These are phyloP conservation scores for Lactarius trivialis DNA, from an alignment of 768 basidiomycete species.

Conservation along the genomic window DNA sequence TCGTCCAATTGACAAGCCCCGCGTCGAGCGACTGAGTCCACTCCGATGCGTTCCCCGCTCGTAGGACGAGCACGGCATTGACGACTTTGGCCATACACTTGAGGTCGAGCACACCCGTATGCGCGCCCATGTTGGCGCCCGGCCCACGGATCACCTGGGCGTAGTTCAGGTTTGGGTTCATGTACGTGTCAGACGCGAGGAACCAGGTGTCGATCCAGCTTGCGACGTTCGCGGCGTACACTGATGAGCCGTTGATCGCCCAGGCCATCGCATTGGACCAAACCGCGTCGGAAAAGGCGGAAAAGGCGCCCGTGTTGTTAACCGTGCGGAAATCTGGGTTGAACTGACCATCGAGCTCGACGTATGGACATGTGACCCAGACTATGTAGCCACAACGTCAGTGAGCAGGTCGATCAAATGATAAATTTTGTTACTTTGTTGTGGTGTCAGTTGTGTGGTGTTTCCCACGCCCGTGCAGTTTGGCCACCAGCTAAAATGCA, in stretches of 20 bases:
- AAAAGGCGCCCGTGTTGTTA: slow-evolving; percentile 28
- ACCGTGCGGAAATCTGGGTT: slow-evolving; percentile 30
- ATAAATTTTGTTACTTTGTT: slow-evolving; percentile 24
- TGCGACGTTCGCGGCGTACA: slow-evolving; percentile 26
- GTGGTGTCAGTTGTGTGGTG: slow-evolving; percentile 27
- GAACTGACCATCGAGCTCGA: slow-evolving; percentile 29
- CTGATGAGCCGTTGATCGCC: slow-evolving; percentile 26
- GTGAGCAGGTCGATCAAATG: not conserved
- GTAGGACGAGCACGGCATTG: slow-evolving; percentile 28
- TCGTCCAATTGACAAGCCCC: slow-evolving; percentile 27
- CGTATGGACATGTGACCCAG: slow-evolving; percentile 29
- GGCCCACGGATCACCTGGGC: slow-evolving; percentile 23
- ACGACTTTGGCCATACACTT: slow-evolving; percentile 29
- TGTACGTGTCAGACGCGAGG: slow-evolving; percentile 27
- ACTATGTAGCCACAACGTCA: slow-evolving; percentile 11
- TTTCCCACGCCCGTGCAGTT: slow-evolving; percentile 29
- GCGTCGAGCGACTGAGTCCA: slow-evolving; percentile 28
- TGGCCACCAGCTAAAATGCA: slow-evolving; percentile 25
- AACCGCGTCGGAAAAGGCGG: slow-evolving; percentile 28
- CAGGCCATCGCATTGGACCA: slow-evolving; percentile 32
- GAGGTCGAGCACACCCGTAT: slow-evolving; percentile 24
- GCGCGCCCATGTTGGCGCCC: not conserved
- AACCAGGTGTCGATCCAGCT: slow-evolving; percentile 31
- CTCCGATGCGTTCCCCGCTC: slow-evolving; percentile 23
- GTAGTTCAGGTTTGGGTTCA: slow-evolving; percentile 30